Percentiles rank a stretch among this genome's conserved stretches.
These are phyloP conservation scores for Cordyceps pruinosa DNA, from an alignment of 2,329 filamentous ascomycete genomes.

Conservation along the genomic window DNA sequence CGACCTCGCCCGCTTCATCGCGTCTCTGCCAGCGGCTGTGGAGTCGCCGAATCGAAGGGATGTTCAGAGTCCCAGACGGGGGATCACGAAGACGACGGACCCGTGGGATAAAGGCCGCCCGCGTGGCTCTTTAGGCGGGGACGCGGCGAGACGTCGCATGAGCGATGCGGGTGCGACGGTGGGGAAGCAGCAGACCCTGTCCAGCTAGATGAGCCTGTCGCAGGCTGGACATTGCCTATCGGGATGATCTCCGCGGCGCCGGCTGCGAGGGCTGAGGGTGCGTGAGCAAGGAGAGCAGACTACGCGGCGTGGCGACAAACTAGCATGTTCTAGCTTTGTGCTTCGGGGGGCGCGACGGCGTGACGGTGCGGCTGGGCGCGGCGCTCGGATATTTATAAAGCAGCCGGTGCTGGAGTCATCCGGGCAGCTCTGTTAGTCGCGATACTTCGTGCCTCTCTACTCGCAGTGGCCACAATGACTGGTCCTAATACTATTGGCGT, in stretches of 20 bases:
- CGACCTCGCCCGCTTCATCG: conserved; percentile 19
- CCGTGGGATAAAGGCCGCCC: conserved; percentile 10
- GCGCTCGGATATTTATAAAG: not conserved
- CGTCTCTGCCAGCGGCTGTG: conserved; percentile 3
- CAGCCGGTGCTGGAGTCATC: not conserved
- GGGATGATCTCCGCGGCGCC: conserved; percentile 6
- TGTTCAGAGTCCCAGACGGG: conserved; percentile 22
- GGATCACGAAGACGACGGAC: conserved; percentile 20
- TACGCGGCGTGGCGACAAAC: not conserved
- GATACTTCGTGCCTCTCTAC: not conserved
- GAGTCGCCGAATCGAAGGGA: conserved; percentile 9
- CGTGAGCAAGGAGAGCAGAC: not conserved
- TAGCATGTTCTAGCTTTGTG: not conserved
- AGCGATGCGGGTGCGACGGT: not conserved
- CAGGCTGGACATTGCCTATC: not conserved
- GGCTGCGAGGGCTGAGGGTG: no score
- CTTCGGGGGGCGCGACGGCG: not conserved
- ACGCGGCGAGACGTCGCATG: not conserved
- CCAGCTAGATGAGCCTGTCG: not conserved
- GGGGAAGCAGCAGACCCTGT: not conserved
- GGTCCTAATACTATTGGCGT: not conserved
- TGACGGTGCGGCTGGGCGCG: not conserved
- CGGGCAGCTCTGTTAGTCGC: not conserved
- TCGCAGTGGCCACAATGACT: not conserved
- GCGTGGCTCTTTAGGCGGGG: not conserved